These are phyloP conservation scores for Heritiera littoralis DNA, from an alignment of 345 rosid genomes.

Conservation along the genomic window DNA sequence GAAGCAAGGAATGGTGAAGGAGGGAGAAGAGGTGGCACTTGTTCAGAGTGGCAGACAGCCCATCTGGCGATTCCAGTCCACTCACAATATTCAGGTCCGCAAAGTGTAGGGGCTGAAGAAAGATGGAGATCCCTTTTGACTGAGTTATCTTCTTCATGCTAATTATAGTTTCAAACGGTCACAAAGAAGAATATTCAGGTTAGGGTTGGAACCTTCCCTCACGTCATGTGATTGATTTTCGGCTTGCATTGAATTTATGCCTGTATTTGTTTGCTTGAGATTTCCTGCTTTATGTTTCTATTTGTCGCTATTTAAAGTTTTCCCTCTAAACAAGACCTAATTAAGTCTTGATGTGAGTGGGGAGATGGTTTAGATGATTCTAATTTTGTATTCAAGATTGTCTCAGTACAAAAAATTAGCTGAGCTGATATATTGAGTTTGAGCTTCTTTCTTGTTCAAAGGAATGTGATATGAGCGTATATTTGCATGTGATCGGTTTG, in stretches of 20 bases:
- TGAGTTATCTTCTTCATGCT: slow-evolving; percentile 5
- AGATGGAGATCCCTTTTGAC: neutral
- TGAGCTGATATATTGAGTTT: neutral
- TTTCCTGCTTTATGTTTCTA: neutral
- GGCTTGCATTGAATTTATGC: neutral
- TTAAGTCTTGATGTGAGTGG: neutral
- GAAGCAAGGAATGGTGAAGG: slow-evolving; percentile 95
- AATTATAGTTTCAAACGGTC: neutral
- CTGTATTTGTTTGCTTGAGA: slow-evolving; percentile 9
- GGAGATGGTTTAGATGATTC: neutral
- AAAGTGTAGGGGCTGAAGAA: slow-evolving; percentile 48
- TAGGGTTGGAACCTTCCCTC: neutral
- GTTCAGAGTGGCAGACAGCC: slow-evolving; percentile 92
- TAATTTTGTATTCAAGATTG: neutral
- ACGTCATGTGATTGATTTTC: neutral
- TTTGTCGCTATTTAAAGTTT: neutral
- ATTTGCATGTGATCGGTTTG: neutral
- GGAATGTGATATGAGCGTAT: neutral
- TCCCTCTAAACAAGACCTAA: neutral
- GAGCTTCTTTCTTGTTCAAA: neutral
- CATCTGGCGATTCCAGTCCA: slow-evolving; percentile 94
- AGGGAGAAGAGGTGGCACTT: slow-evolving; percentile 93
- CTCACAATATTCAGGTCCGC: slow-evolving; percentile 95
- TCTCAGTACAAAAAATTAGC: neutral
- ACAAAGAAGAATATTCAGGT: neutral